phyloP scores from a whole-genome alignment of 192 early-diverging fungal species.

The Phycomyces blakesleeanus region DNA sequence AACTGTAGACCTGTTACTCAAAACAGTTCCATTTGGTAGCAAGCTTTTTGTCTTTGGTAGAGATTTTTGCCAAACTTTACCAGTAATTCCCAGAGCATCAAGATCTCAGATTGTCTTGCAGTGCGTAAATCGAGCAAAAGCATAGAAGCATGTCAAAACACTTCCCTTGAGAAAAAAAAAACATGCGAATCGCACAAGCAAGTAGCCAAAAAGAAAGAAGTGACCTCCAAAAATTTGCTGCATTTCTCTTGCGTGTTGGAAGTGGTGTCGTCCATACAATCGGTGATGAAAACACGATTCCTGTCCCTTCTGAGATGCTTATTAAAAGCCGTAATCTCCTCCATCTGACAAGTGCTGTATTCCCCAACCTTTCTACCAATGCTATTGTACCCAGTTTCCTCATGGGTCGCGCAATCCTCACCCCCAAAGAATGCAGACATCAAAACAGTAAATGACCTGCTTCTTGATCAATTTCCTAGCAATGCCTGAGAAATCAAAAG shows the following conservation, averaged over 20 bases:
- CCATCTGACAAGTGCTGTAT: background rate
- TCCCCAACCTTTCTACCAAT: background rate
- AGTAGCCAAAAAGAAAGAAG: background rate
- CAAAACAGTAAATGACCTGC: background rate
- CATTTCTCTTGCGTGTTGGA: background rate
- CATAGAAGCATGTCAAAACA: conserved; percentile 11
- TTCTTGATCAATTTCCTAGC: background rate
- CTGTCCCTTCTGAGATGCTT: background rate
- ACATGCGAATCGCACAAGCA: conserved; percentile 18
- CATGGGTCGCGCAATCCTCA: background rate
- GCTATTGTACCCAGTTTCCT: background rate
- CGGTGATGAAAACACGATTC: background rate
- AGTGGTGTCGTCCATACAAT: background rate
- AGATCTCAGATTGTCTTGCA: conserved; percentile 13
- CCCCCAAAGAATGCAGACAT: conserved; percentile 4
- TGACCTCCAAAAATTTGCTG: background rate
- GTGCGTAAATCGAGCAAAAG: conserved; percentile 23
- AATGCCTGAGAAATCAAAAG: background rate
- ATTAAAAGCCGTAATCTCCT: background rate
- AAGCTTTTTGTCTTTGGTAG: conserved; percentile 29
- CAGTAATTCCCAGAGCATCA: conserved; percentile 20
- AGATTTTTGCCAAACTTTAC: conserved; percentile 28
- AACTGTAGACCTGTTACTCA: conserved; percentile 3
- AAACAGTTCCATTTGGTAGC: conserved; percentile 24
- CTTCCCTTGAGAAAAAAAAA: background rate